phyloP scores from a whole-genome alignment of 441 rosid genomes.

The Corymbia citriodora region DNA sequence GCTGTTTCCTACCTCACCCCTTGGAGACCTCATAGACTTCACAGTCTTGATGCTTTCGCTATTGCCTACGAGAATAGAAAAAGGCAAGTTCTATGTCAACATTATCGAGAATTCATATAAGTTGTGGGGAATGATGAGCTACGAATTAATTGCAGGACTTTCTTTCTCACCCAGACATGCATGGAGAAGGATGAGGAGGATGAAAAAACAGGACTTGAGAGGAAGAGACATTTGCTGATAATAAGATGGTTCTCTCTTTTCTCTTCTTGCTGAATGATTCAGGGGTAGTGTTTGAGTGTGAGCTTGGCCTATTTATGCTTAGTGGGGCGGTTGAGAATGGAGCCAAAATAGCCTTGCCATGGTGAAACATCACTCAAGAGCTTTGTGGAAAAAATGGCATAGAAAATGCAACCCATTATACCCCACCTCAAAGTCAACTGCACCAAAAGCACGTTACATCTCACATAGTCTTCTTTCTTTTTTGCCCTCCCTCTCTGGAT shows the following conservation, averaged over 20 bases:
- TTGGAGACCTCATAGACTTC: not conserved
- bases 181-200: slow-evolving; percentile 2
- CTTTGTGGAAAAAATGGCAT: slow-evolving; percentile 3
- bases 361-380: not conserved
- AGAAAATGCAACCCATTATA: not conserved
- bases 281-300: not conserved
- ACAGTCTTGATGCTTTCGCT: not conserved
- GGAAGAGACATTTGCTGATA: not conserved
- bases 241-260: not conserved
- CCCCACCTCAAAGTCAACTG: slow-evolving; percentile 9
- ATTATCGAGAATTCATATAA: not conserved
- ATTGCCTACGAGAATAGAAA: not conserved
- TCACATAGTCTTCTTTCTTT: not conserved
- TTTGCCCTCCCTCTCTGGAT: not conserved
- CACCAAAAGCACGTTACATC: not conserved
- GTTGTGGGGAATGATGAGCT: not conserved
- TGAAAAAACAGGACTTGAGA: slow-evolving; percentile 2
- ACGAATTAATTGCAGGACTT: not conserved
- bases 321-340: slow-evolving; percentile 3
- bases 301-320: slow-evolving; percentile 1
- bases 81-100: not conserved
- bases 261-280: not conserved
- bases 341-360: slow-evolving; percentile 11
- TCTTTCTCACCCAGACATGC: not conserved
- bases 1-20: not conserved